Evolutionary conservation across 306 rosid species (phyloP), one percentile per base, ranked within the genome.

Genomic region (Nissolia schottii): DNA sequence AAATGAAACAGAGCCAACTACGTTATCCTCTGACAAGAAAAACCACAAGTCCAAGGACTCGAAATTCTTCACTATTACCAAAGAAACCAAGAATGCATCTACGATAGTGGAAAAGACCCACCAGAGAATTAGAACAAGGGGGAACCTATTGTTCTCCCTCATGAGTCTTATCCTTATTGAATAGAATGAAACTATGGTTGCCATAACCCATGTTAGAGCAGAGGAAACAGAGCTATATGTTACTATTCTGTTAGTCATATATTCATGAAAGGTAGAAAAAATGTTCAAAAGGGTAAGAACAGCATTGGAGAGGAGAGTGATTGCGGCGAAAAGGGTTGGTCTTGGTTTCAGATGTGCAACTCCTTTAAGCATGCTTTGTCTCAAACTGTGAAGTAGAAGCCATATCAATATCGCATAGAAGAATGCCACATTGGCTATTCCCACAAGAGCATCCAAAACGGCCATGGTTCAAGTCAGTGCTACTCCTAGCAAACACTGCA

Each of bases 81-180:
- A 0, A 38, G 82, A 79, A 9, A 88, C 55, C 3, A 67, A 86
- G 58, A 83, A 0, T 27, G 61, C 71, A 58, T 29, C 82, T 19
- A 77, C 19, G 3, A 78, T 2, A 64, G 63, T 48, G 56, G 88
- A 68, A 32, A 79, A 80, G 3, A 75, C 37, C 98, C 97, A 93
- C 98, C 98, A 93, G 1, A 86, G 54, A 45, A 68, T 56, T 0
- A 91, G 84, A 18, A 89, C 84, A 71, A 74, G 67, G 5, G 97
- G 96, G 84, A 90, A 87, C 41, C 51, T 82, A 65, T 59, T 78
- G 5, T 14, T 59, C 29, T 76, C 79, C 37, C 13, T 20, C n/a
- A n/a, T n/a, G 6, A 62, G 38, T 23, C n/a, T 68, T 58, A 71
- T 71, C 45, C 53, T 81, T 70, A 68, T 31, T 10, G 91, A 83